Percentiles rank a stretch among this genome's conserved stretches.
Evolutionary conservation across 495 filamentous ascomycete species (phyloP).

Genomic region (Lasiosphaeris hirsuta): DNA sequence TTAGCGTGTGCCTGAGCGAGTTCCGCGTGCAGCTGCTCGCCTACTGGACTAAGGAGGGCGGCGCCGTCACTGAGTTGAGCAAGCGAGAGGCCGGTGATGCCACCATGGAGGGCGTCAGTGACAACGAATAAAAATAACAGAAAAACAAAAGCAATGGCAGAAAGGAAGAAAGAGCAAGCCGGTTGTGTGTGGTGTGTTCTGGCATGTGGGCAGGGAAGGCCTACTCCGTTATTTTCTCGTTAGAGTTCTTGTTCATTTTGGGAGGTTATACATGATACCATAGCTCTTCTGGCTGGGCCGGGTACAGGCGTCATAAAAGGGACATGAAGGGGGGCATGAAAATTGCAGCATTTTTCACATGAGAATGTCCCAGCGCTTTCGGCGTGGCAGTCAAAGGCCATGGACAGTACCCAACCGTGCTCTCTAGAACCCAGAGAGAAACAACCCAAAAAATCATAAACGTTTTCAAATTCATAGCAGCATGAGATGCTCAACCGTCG

Average conservation of each 20-base stretch:
- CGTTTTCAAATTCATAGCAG: no score
- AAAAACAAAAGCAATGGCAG: not conserved
- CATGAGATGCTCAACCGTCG: no score
- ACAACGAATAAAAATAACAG: constrained; percentile 4
- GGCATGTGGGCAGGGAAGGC: no score
- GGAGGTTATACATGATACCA: constrained; percentile 28
- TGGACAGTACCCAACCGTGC: no score
- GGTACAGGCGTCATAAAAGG: constrained; percentile 12
- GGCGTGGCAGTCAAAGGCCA: no score
- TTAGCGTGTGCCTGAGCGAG: constrained; percentile 82
- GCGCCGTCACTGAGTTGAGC: constrained; percentile 55
- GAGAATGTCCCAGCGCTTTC: not conserved
- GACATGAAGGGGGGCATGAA: not conserved
- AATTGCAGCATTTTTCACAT: constrained; percentile 16
- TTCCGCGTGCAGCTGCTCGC: constrained; percentile 78
- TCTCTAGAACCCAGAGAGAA: no score
- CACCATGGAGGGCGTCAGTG: constrained; percentile 17
- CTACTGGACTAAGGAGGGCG: constrained; percentile 62
- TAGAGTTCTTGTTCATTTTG: not conserved
- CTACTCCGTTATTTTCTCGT: no score
- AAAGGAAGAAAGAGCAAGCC: not conserved
- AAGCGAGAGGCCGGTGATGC: constrained; percentile 1
- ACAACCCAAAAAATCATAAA: no score
- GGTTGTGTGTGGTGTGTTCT: no score
- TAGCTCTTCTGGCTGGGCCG: constrained; percentile 22